Base-by-base conservation (phyloP, 2,329 filamentous ascomycete genomes). In the Septoria petroselini region DNA sequence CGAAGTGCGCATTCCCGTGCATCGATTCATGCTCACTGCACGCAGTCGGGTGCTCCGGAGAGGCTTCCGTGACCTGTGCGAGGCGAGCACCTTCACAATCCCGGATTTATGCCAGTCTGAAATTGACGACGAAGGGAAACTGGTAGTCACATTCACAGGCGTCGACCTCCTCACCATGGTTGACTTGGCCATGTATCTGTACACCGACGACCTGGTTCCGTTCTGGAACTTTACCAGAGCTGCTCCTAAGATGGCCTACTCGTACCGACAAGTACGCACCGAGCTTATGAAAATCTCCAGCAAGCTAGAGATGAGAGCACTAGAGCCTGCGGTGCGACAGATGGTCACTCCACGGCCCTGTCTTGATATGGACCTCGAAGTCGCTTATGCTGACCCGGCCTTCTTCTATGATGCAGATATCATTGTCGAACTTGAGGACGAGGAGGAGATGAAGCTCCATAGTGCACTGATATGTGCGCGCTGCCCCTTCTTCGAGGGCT, bases 231-330 rank as follows among this genome's bases (percentile, higher is more conserved):
- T 86, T 55, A 84, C 84, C 3, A 81, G 75, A 54, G 79, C 83
- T 54, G 79, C 81, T 15, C 80, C 83, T 2, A 72, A 80, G 8
- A 73, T 85, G 65, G 84, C 87, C 0, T 78, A 80, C 59, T 79
- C 86, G 33, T 95, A 89, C 66, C 85, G 90, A 18, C 83, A 91
- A 62, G 78, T 95, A 14, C 84, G 91, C 15, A 78, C 76, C 0
- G 91, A 97, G 64, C 73, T 97, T n/a, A 93, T 95, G 84, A 91
- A 83, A 57, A 61, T 91, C n/a, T 85, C 88, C 7, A 80, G 80
- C 1, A 79, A 79, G 48, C 75, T 97, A 1, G 81, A 85, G 11
- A 76, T 97, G 67, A 68, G 71, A 12, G 81, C 79, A 25, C 74
- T 97, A 3, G 91, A 96, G 69, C 78, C 83, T 34, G 85, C 88